Evolutionary conservation across 805 yeast species (phyloP).

Genomic region (Yamadazyma akitaensis): DNA sequence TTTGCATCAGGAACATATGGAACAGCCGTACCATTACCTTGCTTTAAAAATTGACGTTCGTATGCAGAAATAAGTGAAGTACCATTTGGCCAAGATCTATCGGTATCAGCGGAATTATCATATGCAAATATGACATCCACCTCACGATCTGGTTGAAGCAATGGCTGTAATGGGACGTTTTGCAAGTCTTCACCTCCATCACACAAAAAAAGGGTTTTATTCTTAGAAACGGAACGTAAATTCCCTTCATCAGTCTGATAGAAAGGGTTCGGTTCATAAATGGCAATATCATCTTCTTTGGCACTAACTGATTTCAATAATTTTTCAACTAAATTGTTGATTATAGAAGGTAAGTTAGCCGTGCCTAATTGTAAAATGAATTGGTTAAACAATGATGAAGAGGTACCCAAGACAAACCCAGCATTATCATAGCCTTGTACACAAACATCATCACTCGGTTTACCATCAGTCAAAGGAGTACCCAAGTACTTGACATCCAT

Average conservation of each 20-base stretch:
- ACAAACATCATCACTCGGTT: conserved; percentile 47
- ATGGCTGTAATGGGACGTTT: conserved; percentile 38
- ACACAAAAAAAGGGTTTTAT: conserved; percentile 27
- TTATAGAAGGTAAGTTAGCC: conserved; percentile 18
- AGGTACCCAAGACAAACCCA: conserved; percentile 79
- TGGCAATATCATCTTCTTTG: conserved; percentile 65
- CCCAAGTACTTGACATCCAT: conserved; percentile 70
- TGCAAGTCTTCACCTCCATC: conserved; percentile 44
- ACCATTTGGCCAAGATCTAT: conserved; percentile 37
- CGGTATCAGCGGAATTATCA: conserved; percentile 36
- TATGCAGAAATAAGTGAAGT: conserved; percentile 30
- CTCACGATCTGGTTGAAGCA: conserved; percentile 29
- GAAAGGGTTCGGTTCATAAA: conserved; percentile 67
- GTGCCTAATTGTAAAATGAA: conserved; percentile 56
- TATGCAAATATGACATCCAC: conserved; percentile 37
- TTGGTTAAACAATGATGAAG: conserved; percentile 76
- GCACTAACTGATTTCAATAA: conserved; percentile 35
- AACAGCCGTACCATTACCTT: conserved; percentile 61
- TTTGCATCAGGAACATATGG: conserved; percentile 75
- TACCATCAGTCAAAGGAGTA: conserved; percentile 58
- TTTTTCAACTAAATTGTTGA: conserved; percentile 20
- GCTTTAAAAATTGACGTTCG: conserved; percentile 32
- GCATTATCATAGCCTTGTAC: conserved; percentile 73
- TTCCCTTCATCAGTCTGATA: conserved; percentile 34
- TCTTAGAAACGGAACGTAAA: conserved; percentile 17